Evolutionary conservation across 768 basidiomycete species (phyloP).

Genomic region (Roridomyces roridus): DNA sequence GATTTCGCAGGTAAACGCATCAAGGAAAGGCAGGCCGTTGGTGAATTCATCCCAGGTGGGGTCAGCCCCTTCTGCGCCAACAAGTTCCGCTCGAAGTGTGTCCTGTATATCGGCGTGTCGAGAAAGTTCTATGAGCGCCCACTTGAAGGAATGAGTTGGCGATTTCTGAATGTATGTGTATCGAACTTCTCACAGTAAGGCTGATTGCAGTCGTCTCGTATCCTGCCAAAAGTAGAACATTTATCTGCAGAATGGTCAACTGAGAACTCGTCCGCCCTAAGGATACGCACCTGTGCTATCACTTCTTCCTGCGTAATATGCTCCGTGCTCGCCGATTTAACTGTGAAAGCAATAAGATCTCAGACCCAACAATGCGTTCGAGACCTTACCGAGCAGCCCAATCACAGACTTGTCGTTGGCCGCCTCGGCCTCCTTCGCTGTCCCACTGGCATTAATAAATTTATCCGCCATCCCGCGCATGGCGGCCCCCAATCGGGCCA

Average conservation of each 20-base stretch:
- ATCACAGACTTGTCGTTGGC: conserved; percentile 30
- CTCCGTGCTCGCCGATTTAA: background rate
- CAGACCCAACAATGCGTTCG: background rate
- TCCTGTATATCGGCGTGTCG: conserved; percentile 36
- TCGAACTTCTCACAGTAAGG: conserved; percentile 24
- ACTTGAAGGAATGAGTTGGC: conserved; percentile 24
- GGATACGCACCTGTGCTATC: conserved; percentile 32
- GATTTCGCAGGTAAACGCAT: conserved; percentile 46
- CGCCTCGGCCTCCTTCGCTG: background rate
- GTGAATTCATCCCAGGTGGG: conserved; percentile 48
- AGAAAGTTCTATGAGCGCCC: conserved; percentile 44
- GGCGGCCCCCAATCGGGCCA: too few species aligned
- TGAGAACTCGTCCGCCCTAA: background rate
- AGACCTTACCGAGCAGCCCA: conserved; percentile 26
- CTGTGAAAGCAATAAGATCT: background rate
- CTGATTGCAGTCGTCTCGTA: conserved; percentile 46
- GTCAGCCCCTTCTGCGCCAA: conserved; percentile 27
- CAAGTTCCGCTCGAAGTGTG: conserved; percentile 39
- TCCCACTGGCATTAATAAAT: too few species aligned
- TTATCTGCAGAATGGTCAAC: conserved; percentile 26
- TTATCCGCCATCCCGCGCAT: too few species aligned
- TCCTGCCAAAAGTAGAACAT: conserved; percentile 40
- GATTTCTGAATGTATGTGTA: background rate
- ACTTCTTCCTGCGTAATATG: conserved; percentile 34
- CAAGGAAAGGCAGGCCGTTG: conserved; percentile 43